These are phyloP conservation scores for Grosmannia serpens DNA, from an alignment of 2,329 filamentous ascomycete species.

Conservation along the genomic window DNA sequence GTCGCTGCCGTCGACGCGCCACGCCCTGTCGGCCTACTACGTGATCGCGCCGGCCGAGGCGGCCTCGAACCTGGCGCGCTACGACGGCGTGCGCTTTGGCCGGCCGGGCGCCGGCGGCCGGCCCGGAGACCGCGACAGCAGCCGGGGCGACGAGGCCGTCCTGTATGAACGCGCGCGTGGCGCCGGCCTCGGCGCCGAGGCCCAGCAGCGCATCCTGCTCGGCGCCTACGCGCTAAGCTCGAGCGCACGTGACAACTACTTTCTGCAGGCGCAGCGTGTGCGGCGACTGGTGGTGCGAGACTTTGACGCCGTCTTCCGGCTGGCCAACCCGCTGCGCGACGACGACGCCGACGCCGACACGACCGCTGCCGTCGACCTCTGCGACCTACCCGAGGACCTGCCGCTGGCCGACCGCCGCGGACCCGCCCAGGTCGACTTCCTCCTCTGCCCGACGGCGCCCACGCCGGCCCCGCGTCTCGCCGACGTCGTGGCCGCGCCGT, in stretches of 20 bases:
- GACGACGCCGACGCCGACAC: slow-evolving; percentile 35
- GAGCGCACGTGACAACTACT: slow-evolving; percentile 89
- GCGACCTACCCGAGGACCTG: slow-evolving; percentile 44
- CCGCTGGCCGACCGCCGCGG: slow-evolving; percentile 44
- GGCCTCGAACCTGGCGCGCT: slow-evolving; percentile 90
- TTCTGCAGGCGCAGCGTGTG: slow-evolving; percentile 83
- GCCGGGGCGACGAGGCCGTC: slow-evolving; percentile 22
- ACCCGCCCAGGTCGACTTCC: slow-evolving; percentile 63
- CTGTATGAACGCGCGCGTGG: slow-evolving; percentile 70
- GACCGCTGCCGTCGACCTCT: slow-evolving; percentile 36
- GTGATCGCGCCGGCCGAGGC: slow-evolving; percentile 91
- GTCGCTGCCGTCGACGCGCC: slow-evolving; percentile 70
- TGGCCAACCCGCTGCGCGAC: slow-evolving; percentile 52
- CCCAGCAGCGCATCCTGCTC: slow-evolving; percentile 74
- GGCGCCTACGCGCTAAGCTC: slow-evolving; percentile 87
- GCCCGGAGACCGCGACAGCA: not conserved
- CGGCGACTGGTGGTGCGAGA: slow-evolving; percentile 74
- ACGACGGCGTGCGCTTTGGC: slow-evolving; percentile 93
- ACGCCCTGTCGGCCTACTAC: slow-evolving; percentile 88
- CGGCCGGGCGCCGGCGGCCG: slow-evolving; percentile 11
- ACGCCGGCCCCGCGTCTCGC: slow-evolving; percentile 30
- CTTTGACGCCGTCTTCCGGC: slow-evolving; percentile 68
- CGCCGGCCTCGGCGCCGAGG: slow-evolving; percentile 69
- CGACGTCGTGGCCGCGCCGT: slow-evolving; percentile 24
- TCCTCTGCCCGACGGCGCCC: slow-evolving; percentile 80